Evolutionary conservation across 305 asterid species (phyloP).

Genomic region (Lippia alba): DNA sequence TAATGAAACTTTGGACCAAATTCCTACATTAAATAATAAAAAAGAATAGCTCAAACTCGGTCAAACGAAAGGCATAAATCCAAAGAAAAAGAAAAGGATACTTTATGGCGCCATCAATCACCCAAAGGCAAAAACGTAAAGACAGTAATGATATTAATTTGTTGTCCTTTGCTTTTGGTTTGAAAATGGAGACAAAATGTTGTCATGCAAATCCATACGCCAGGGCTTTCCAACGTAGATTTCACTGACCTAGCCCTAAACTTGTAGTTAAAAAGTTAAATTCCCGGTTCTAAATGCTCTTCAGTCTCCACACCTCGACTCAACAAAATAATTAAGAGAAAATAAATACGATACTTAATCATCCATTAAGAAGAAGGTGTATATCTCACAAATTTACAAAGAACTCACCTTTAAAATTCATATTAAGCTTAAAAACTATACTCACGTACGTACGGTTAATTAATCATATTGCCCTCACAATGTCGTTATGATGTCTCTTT

Average conservation of each 20-base stretch:
- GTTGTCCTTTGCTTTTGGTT: conserved; percentile 16
- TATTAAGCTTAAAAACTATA: too few relatives aligned
- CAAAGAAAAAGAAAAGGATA: conserved; percentile 2
- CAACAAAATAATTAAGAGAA: too few relatives aligned
- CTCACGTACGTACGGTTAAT: conserved; percentile 4
- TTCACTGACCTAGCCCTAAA: conserved; percentile 7
- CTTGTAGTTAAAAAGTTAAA: too few relatives aligned
- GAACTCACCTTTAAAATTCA: too few relatives aligned
- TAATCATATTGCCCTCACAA: conserved; percentile 25
- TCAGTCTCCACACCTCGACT: too few relatives aligned
- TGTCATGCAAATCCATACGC: conserved; percentile 47
- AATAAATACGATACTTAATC: too few relatives aligned
- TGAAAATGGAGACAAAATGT: conserved; percentile 53
- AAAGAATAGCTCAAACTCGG: neutral
- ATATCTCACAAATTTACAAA: too few relatives aligned
- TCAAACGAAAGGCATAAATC: neutral
- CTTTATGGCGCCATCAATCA: neutral
- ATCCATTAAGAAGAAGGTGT: too few relatives aligned
- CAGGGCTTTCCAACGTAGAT: conserved; percentile 24
- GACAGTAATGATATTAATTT: conserved; percentile 7
- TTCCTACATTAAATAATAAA: too few relatives aligned
- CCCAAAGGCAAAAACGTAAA: neutral
- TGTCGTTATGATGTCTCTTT: conserved; percentile 49
- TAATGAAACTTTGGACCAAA: too few relatives aligned
- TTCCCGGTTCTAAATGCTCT: too few relatives aligned